phyloP scores from a whole-genome alignment of 2,329 filamentous ascomycete genomes.

The Tolypocladium tundrense region DNA sequence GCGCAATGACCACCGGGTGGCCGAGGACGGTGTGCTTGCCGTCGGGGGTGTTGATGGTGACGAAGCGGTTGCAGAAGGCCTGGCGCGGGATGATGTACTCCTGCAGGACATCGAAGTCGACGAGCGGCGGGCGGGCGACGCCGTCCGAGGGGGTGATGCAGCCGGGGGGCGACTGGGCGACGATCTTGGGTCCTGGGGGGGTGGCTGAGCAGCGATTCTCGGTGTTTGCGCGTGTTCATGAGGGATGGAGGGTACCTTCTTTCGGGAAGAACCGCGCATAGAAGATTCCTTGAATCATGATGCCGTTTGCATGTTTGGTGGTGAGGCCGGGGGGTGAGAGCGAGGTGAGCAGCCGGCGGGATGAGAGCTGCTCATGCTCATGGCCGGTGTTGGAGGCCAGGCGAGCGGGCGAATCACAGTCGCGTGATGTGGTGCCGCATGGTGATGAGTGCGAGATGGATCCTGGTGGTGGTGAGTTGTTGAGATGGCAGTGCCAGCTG shows the following conservation, averaged over 20 bases:
- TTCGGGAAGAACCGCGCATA: constrained; percentile 59
- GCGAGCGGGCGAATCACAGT: background rate
- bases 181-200: constrained; percentile 46
- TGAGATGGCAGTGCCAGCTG: background rate
- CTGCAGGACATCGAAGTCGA: constrained; percentile 78
- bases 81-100: constrained; percentile 93
- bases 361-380: background rate
- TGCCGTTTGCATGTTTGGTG: constrained; percentile 1
- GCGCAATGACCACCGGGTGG: constrained; percentile 78
- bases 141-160: constrained; percentile 41
- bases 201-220: background rate
- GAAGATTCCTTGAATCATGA: constrained; percentile 61
- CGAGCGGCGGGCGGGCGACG: constrained; percentile 44
- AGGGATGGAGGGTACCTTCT: constrained; percentile 38
- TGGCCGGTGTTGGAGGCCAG: background rate
- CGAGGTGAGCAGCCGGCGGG: background rate
- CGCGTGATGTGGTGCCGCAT: background rate
- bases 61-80: constrained; percentile 85
- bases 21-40: constrained; percentile 70
- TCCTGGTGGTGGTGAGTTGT: background rate
- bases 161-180: constrained; percentile 51
- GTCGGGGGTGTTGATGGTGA: constrained; percentile 66
- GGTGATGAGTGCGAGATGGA: background rate
- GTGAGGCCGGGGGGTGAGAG: background rate
- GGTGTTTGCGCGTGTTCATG: background rate